Base-by-base conservation (phyloP, 1,284 basidiomycete genomes). In the Sporisorium graminicola region DNA sequence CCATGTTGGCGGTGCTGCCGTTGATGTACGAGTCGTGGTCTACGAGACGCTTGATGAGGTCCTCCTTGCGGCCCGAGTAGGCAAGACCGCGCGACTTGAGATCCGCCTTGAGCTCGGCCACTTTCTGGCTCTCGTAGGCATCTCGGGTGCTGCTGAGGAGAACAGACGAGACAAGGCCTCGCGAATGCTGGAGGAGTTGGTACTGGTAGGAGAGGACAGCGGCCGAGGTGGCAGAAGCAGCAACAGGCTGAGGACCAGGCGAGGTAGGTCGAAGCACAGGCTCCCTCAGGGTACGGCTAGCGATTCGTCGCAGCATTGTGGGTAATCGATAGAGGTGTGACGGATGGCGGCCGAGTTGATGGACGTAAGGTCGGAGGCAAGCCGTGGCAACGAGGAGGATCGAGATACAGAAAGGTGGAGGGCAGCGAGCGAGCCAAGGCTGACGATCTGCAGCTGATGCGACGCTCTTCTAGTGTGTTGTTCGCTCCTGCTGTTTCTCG, bases 21-120 rank as follows among this genome's bases (percentile, higher is more conserved):
- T 79, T 73, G 60, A 79, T 60, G 58, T 51, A 61, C 31, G 73
- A 64, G 56, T 82, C 81, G 54, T 66, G 75, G 47, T 81, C 73
- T 40, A 79, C 73, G 27, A 82, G 70, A 62, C 81, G 78, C 61
- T 76, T 70, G 61, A 83, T 69, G 37, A 83, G 75, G 43, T 83
- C 79, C 0, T 78, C 77, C 65, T 81, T 79, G 43, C 75, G 75
- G 46, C 82, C 82, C 14, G 70, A 52, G n/a, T 70, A 75, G 33
- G 80, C 44, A 18, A 83, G 77, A n/a, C 78, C 79, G 49, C 82
- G 80, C 55, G 80, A 74, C 55, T 74, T 74, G 66, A 83, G 74
- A 29, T 80, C 65, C 5, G 74, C 55, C 60, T 76, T 79, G 65
- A 83, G 77, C 58, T 83, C 80, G 37, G 61, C 61, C 42, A 81